Evolutionary conservation across 148 eudicot genomes (phyloP).

Genomic region (Pharnaceum exiguum): DNA sequence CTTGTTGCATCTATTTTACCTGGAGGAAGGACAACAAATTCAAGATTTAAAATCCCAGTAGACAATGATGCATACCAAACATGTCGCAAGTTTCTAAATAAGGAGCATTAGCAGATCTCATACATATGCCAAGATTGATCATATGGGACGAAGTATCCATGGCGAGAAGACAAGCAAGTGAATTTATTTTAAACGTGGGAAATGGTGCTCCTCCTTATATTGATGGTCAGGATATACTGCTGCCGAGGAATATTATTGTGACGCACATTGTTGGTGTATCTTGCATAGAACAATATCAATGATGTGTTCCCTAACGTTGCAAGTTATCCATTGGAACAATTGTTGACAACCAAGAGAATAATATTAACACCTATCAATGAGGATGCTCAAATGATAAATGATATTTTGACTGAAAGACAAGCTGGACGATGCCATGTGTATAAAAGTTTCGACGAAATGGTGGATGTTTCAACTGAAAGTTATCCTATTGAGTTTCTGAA

Average conservation of each 20-base stretch:
- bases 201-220: background rate
- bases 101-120: no score
- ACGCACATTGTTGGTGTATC: background rate
- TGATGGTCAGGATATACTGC: background rate
- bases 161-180: no score
- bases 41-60: background rate
- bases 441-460: background rate
- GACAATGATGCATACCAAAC: background rate
- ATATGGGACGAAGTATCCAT: no score
- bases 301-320: background rate
- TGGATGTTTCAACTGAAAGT: background rate
- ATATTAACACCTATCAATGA: background rate
- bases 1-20: background rate
- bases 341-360: background rate
- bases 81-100: no score
- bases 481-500: constrained; percentile 1
- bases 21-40: constrained; percentile 2
- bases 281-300: background rate
- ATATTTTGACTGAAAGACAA: background rate
- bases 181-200: background rate
- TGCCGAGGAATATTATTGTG: background rate
- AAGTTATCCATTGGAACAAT: background rate
- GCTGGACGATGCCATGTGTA: background rate
- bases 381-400: background rate
- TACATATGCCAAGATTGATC: no score